A percentile compares a stretch with the other conserved stretches of the same genome.
Conservation (phyloP, 2,329 filamentous ascomycete species). For the Trichophyton simii region DNA sequence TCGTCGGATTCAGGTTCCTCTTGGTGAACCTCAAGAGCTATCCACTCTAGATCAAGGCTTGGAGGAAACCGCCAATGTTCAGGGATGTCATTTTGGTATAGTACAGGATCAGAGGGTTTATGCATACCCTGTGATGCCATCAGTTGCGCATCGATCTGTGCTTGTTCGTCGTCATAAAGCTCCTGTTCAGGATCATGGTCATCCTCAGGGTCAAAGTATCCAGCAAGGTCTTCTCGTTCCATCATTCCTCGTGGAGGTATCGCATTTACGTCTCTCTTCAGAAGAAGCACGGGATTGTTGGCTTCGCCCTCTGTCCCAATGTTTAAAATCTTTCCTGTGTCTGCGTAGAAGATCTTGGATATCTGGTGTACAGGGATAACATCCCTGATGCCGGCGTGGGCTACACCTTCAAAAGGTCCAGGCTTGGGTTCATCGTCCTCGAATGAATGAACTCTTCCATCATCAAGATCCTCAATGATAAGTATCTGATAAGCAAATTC, state of each 20-base stretch:
- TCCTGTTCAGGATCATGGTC: slow-evolving; percentile 23
- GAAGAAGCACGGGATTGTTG: slow-evolving; percentile 59
- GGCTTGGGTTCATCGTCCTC: slow-evolving; percentile 48
- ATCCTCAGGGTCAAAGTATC: slow-evolving; percentile 19
- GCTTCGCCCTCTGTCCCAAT: slow-evolving; percentile 57
- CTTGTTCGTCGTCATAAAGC: slow-evolving; percentile 30
- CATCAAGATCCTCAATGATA: slow-evolving; percentile 69
- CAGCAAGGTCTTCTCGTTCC: slow-evolving; percentile 32
- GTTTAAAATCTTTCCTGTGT: slow-evolving; percentile 79
- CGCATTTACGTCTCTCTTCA: slow-evolving; percentile 59
- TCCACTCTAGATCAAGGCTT: slow-evolving; percentile 78
- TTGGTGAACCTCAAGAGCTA: slow-evolving; percentile 74
- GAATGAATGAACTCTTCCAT: slow-evolving; percentile 54
- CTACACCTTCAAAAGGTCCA: slow-evolving; percentile 48
- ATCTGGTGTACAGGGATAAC: slow-evolving; percentile 60
- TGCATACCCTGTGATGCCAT: background rate
- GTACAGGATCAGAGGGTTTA: slow-evolving; percentile 7
- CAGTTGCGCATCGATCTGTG: slow-evolving; percentile 21
- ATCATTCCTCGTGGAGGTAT: slow-evolving; percentile 49
- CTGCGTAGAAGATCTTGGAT: slow-evolving; percentile 85
- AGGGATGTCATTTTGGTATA: slow-evolving; percentile 16
- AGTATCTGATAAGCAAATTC: slow-evolving; percentile 73
- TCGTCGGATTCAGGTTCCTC: slow-evolving; percentile 48
- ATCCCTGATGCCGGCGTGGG: slow-evolving; percentile 52
- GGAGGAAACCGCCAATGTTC: slow-evolving; percentile 52